Evolutionary conservation across 2,329 filamentous ascomycete genomes (phyloP).

Genomic region (Fusarium falciforme): DNA sequence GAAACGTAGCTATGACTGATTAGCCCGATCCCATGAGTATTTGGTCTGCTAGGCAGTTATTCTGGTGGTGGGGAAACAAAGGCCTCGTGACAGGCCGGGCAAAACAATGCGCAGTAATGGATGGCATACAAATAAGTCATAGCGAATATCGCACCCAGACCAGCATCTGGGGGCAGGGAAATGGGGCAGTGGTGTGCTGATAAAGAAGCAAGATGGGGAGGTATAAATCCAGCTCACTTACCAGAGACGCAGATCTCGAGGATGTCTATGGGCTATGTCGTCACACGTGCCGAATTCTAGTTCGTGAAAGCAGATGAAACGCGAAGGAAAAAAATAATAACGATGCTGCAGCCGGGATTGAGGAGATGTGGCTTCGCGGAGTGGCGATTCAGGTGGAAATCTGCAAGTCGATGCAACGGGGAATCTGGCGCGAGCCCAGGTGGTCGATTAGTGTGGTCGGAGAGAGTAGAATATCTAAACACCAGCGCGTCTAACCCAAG

Average conservation of each 20-base stretch:
- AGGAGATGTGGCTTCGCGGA: constrained; percentile 30
- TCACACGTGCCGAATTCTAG: constrained; percentile 45
- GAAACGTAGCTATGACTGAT: constrained; percentile 38
- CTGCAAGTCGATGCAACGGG: constrained; percentile 34
- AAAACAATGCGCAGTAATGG: constrained; percentile 20
- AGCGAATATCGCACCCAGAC: constrained; percentile 4
- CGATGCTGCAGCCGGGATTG: constrained; percentile 23
- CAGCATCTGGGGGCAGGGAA: constrained; percentile 9
- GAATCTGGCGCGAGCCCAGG: constrained; percentile 33
- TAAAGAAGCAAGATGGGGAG: constrained; percentile 6
- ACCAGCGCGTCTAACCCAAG: constrained; percentile 54
- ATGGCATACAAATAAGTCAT: constrained; percentile 10
- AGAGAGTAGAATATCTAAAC: constrained; percentile 50
- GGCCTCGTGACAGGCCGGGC: constrained; percentile 20
- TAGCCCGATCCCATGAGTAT: constrained; percentile 34
- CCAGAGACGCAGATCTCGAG: constrained; percentile 43
- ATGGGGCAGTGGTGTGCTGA: constrained; percentile 12
- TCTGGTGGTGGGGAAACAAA: constrained; percentile 28
- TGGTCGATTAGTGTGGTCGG: constrained; percentile 42
- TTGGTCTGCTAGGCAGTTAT: constrained; percentile 12
- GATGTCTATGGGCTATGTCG: constrained; percentile 44
- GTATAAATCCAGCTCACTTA: constrained; percentile 25
- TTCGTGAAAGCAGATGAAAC: constrained; percentile 42
- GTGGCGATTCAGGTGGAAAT: constrained; percentile 38
- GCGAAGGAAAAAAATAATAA: constrained; percentile 30